These are phyloP conservation scores for Prosopis cineraria DNA, from an alignment of 306 rosid genomes.

Conservation along the genomic window DNA sequence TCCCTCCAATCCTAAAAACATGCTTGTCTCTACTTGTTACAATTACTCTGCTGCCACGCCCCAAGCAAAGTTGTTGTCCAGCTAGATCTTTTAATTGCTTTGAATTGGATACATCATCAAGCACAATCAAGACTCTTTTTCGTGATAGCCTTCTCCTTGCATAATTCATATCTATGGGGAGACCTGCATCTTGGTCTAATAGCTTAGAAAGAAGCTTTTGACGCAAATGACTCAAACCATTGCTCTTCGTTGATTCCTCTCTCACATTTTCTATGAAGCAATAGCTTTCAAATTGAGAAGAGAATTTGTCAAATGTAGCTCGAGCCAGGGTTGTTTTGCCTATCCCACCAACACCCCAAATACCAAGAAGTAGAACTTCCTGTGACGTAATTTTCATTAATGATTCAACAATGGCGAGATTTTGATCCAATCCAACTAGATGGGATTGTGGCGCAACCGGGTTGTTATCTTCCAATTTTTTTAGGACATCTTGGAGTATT, in stretches of 20 bases:
- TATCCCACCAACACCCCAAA: no score
- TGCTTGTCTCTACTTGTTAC: background rate
- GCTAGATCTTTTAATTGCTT: background rate
- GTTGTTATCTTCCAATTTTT: background rate
- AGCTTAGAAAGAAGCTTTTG: background rate
- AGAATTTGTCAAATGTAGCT: no score
- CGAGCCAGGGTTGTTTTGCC: no score
- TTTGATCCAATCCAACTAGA: background rate
- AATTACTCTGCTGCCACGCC: background rate
- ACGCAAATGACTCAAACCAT: background rate
- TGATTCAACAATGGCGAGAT: no score
- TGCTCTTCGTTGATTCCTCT: no score
- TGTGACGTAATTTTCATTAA: no score
- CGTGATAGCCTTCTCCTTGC: background rate
- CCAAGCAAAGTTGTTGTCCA: background rate
- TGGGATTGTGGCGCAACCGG: background rate
- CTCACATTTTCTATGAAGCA: no score
- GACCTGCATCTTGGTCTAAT: background rate
- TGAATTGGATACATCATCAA: background rate
- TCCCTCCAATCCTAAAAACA: background rate
- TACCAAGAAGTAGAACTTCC: no score
- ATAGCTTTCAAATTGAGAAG: no score
- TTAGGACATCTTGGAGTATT: background rate
- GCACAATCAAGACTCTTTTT: background rate
- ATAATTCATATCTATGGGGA: rapidly evolving